These are phyloP conservation scores for Suhomyces wounanorum DNA, from an alignment of 1,139 yeast genomes.

Conservation along the genomic window DNA sequence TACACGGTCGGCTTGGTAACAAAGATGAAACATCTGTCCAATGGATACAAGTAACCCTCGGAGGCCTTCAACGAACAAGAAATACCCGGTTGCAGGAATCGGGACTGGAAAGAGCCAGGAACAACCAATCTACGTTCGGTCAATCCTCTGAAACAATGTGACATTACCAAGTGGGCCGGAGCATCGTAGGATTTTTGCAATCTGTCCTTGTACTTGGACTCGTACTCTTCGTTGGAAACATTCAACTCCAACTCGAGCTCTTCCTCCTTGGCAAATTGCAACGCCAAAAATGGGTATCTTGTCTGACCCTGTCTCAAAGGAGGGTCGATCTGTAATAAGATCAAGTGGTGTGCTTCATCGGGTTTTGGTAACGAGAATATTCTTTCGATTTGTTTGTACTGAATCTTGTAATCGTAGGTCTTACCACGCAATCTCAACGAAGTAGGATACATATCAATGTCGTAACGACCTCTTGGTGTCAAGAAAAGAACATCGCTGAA, in stretches of 20 bases:
- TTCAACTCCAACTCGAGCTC: constrained; percentile 90
- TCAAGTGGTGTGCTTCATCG: constrained; percentile 86
- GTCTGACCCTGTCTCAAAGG: constrained; percentile 93
- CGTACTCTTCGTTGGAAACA: constrained; percentile 79
- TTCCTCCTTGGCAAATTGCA: constrained; percentile 88
- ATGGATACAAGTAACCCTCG: constrained; percentile 89
- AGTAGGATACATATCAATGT: constrained; percentile 87
- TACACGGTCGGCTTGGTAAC: constrained; percentile 93
- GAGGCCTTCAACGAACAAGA: constrained; percentile 92
- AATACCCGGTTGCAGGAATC: constrained; percentile 77
- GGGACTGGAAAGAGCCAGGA: constrained; percentile 83
- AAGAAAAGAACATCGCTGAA: constrained; percentile 88
- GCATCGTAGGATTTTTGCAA: constrained; percentile 79
- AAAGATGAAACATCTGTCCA: constrained; percentile 87
- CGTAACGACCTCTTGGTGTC: constrained; percentile 98
- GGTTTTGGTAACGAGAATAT: constrained; percentile 91
- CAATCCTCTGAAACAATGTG: constrained; percentile 87
- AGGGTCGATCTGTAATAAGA: constrained; percentile 91
- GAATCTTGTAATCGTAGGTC: constrained; percentile 95
- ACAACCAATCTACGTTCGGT: constrained; percentile 83
- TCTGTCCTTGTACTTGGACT: constrained; percentile 73
- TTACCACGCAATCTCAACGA: constrained; percentile 94
- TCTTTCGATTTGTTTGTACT: constrained; percentile 86
- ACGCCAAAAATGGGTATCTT: constrained; percentile 85
- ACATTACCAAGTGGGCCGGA: constrained; percentile 80